phyloP scores from a whole-genome alignment of 192 early-diverging fungal species.

The Coemansia aciculifera region DNA sequence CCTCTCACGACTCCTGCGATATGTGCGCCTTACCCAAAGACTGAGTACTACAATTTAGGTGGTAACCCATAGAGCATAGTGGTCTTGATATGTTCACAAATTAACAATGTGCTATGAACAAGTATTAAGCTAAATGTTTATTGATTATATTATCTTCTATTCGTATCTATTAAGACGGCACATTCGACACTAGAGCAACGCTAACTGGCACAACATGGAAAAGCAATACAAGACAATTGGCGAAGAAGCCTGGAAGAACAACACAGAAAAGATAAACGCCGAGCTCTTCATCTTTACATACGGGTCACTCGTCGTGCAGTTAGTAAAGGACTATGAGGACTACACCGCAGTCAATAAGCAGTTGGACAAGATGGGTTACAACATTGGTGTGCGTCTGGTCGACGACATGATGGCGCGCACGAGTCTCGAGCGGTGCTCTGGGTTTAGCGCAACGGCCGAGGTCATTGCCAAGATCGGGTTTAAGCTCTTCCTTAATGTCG shows the following conservation, averaged over 20 bases:
- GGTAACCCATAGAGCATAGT: not conserved
- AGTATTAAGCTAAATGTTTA: not conserved
- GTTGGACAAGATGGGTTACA: constrained; percentile 99
- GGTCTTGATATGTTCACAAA: not conserved
- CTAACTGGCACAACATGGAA: constrained; percentile 32
- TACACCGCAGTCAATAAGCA: constrained; percentile 92
- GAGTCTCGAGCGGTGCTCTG: constrained; percentile 62
- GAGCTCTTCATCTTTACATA: constrained; percentile 98
- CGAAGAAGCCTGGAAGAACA: constrained; percentile 95
- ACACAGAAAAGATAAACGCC: constrained; percentile 92
- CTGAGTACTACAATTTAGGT: not conserved
- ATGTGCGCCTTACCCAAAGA: constrained; percentile 50
- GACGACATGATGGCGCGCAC: constrained; percentile 95
- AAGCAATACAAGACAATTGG: constrained; percentile 80
- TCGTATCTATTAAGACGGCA: not conserved
- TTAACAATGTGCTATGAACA: not conserved
- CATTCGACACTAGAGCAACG: not conserved
- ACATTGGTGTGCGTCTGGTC: constrained; percentile 91
- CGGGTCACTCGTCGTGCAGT: constrained; percentile 92
- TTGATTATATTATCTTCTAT: constrained; percentile 1
- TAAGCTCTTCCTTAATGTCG: constrained; percentile 92
- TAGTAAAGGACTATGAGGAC: constrained; percentile 93
- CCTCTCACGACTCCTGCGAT: constrained; percentile 33
- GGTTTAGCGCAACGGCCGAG: constrained; percentile 91
- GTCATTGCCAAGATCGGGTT: constrained; percentile 96